phyloP scores from a whole-genome alignment of 163 green algal species.

The Scenedesmus sp. region DNA sequence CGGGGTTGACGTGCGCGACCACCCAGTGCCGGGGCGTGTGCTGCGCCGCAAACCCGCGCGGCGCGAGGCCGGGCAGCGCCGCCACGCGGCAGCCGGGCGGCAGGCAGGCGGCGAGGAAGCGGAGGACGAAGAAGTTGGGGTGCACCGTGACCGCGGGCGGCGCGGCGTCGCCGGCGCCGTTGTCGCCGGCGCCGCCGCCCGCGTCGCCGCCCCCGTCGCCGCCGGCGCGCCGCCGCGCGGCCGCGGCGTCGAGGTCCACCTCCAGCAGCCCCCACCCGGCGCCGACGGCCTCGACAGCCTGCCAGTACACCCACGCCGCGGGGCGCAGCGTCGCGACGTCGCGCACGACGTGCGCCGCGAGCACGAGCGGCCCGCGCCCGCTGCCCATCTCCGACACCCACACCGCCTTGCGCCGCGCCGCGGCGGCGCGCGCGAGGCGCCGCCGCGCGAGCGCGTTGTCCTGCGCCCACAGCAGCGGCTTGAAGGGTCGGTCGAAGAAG shows the following conservation, averaged over 20 bases:
- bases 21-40: neutral
- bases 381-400: conserved; percentile 35
- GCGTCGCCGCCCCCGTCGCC: too few species aligned
- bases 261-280: conserved; percentile 26
- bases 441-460: neutral
- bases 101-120: conserved; percentile 17
- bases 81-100: neutral
- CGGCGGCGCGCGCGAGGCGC: neutral
- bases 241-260: neutral
- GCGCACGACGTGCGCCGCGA: conserved; percentile 14
- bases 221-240: too few species aligned
- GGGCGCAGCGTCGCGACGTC: conserved; percentile 10
- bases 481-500: conserved; percentile 6
- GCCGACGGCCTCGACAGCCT: conserved; percentile 20
- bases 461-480: conserved; percentile 3
- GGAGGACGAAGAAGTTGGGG: conserved; percentile 29
- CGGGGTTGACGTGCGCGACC: conserved; percentile 15
- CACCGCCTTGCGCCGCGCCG: neutral
- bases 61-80: neutral
- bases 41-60: neutral
- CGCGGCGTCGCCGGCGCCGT: neutral
- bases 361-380: conserved; percentile 6
- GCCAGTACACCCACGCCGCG: conserved; percentile 34
- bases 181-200: too few species aligned
- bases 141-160: neutral